These are phyloP conservation scores for Letharia lupina DNA, from an alignment of 495 filamentous ascomycete species.

Conservation along the genomic window DNA sequence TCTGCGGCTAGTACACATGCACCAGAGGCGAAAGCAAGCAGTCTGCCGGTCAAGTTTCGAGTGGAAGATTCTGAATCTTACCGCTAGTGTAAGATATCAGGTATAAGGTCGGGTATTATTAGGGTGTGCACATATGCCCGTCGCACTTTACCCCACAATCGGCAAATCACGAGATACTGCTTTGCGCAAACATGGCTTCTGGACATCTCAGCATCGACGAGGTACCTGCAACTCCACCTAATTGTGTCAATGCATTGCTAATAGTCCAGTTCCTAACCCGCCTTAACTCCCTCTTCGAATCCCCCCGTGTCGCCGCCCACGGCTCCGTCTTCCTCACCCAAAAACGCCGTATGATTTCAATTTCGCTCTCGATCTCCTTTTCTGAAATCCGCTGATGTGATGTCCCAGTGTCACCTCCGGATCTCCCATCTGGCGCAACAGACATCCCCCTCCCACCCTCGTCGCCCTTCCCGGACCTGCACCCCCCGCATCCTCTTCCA, in stretches of 20 bases:
- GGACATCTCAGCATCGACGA: constrained; percentile 23
- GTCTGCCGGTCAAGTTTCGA: background rate
- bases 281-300: constrained; percentile 65
- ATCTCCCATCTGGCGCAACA: constrained; percentile 22
- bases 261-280: constrained; percentile 70
- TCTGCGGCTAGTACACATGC: background rate
- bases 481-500: constrained; percentile 50
- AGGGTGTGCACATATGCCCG: no score
- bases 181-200: constrained; percentile 14
- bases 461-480: constrained; percentile 42
- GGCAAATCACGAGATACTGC: background rate
- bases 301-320: constrained; percentile 56
- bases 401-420: constrained; percentile 23
- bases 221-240: constrained; percentile 5
- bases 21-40: background rate
- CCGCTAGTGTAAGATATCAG: constrained; percentile 1
- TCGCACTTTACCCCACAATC: background rate
- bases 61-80: background rate
- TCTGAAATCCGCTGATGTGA: background rate
- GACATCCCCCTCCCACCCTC: constrained; percentile 17
- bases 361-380: background rate
- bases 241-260: background rate
- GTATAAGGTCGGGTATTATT: background rate
- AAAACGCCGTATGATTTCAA: constrained; percentile 53
- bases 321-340: constrained; percentile 80